Percentiles rank a stretch among this genome's conserved stretches.
These are phyloP conservation scores for Plenodomus lindquistii DNA, from an alignment of 2,329 filamentous ascomycete genomes.

Conservation along the genomic window DNA sequence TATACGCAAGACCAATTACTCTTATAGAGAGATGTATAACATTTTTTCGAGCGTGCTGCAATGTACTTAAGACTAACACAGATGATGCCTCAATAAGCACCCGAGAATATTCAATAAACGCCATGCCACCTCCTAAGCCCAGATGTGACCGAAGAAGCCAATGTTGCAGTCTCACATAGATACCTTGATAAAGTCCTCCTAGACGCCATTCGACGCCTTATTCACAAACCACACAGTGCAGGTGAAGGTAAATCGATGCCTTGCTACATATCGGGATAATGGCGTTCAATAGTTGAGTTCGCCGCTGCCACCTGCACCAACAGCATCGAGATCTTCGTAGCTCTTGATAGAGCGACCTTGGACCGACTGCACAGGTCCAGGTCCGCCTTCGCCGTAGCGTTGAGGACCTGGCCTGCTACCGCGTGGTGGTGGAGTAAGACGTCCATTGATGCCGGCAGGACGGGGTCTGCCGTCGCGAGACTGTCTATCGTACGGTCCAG, in stretches of 20 bases:
- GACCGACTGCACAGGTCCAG: constrained; percentile 86
- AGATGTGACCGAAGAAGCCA: background rate
- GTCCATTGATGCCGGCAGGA: constrained; percentile 52
- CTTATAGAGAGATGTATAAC: no score
- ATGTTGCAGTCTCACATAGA: background rate
- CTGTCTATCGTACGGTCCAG: constrained; percentile 48
- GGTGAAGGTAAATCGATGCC: background rate
- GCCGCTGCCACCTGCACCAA: constrained; percentile 63
- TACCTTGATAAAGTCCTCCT: constrained; percentile 3
- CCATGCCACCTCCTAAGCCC: background rate
- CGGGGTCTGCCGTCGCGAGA: constrained; percentile 49
- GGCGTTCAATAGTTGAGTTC: constrained; percentile 80
- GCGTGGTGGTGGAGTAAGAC: constrained; percentile 54
- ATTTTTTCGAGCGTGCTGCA: background rate
- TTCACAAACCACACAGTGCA: background rate
- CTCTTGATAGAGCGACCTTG: constrained; percentile 92
- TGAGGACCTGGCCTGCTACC: constrained; percentile 55
- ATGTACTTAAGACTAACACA: background rate
- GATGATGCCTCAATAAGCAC: background rate
- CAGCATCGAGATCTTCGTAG: constrained; percentile 96
- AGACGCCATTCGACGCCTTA: constrained; percentile 15
- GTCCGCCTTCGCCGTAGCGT: constrained; percentile 75
- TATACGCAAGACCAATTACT: no score
- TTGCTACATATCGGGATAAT: background rate
- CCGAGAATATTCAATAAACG: background rate